Percentiles rank a stretch among this genome's conserved stretches.
phyloP scores from a whole-genome alignment of 177 flowering plant genomes.

The Vitis hybrid region DNA sequence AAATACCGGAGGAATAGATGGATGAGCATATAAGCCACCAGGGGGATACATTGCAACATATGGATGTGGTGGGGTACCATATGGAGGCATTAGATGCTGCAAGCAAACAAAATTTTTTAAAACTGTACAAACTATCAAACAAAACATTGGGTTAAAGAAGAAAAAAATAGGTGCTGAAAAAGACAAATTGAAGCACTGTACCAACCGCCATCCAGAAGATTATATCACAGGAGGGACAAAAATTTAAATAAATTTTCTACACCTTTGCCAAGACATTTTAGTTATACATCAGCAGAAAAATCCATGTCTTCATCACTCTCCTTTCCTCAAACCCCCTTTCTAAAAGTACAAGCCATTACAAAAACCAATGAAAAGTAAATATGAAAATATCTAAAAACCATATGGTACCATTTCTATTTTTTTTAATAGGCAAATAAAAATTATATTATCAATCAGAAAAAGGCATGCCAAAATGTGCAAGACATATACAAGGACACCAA shows the following conservation, averaged over 20 bases:
- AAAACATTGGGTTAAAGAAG: neutral
- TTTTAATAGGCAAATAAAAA: too few species aligned
- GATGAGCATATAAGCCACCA: slow-evolving; percentile 76
- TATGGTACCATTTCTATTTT: too few species aligned
- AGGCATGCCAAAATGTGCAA: too few species aligned
- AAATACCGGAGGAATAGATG: slow-evolving; percentile 72
- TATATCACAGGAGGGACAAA: neutral
- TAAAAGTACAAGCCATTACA: too few species aligned
- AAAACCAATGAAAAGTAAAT: too few species aligned
- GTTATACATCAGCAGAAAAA: neutral
- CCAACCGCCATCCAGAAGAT: too few species aligned
- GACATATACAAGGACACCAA: too few species aligned
- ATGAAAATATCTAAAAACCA: too few species aligned
- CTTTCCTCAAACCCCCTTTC: neutral
- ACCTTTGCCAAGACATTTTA: neutral
- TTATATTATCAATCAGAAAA: too few species aligned
- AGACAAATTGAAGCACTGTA: too few species aligned
- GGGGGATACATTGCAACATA: slow-evolving; percentile 84
- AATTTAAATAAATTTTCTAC: neutral
- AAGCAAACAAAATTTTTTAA: slow-evolving; percentile 7
- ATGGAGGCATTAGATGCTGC: slow-evolving; percentile 94
- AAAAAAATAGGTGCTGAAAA: neutral
- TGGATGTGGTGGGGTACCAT: slow-evolving; percentile 80
- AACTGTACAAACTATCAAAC: neutral
- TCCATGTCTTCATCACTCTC: neutral